Base-by-base conservation (phyloP, 352 stramenopile species). In the Blastocystis sp. region DNA sequence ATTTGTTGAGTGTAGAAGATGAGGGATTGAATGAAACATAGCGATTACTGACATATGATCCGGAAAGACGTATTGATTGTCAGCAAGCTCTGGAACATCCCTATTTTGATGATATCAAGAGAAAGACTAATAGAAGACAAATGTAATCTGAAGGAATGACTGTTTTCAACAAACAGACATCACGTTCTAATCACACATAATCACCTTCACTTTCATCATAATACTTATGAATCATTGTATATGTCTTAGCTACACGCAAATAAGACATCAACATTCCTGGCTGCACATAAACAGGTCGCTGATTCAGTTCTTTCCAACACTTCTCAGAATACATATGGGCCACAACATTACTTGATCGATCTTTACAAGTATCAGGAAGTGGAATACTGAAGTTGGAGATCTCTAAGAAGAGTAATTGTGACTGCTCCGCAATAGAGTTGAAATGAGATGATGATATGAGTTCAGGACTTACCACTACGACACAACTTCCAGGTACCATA, bases 31-130 rank as follows among this genome's bases (percentile, higher is more conserved):
- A 9, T 83, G 24, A 19, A 14, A 6, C 1, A 24, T 83, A 94
- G 86, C 94, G 96, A 78, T 92, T 98, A 87, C 88, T 98, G 43
- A 95, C 95, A 57, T 94, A 97, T 59, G 95, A 98, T 89, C 95
- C 96, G 27, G 91, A 92, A 2, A 93, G 96, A 81, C 91, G 96
- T 51, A 95, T 98, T 88, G 97, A 95, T 24, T 95, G 95, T 1
- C 91, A 94, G 49, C 94, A 97, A 65, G 95, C 96, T 39, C 93
- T 98, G 91, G 92, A 95, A 61, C 96, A 99, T 92, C 91, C 93
- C 67, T 99, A 97, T 91, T 99, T 99, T 90, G 92, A 93, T 88
- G 94, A 97, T 88, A 88, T 95, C 59, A 56, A 58, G 69, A 67
- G 81, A 42, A 51, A 59, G 27, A 29, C n/a, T 65, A 12, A n/a